Percentiles rank a stretch among this genome's conserved stretches.
Conservation (phyloP, 2,329 filamentous ascomycete species). For the Chaetomiaceae sp. region DNA sequence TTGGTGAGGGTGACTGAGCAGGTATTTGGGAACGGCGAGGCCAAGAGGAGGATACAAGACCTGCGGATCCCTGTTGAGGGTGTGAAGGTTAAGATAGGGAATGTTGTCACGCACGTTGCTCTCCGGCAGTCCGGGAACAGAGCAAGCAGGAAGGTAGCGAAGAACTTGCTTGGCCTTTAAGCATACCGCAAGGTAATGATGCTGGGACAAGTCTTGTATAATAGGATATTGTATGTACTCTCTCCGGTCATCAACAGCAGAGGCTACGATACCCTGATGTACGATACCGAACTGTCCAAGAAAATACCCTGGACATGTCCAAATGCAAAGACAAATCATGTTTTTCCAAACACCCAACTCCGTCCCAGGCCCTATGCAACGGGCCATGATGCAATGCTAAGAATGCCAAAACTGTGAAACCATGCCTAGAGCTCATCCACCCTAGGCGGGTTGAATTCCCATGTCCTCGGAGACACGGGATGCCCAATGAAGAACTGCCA, state of each 20-base stretch:
- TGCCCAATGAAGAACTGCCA: slow-evolving; percentile 51
- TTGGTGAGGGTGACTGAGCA: slow-evolving; percentile 36
- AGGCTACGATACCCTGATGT: neutral
- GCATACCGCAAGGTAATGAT: neutral
- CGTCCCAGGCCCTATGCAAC: neutral
- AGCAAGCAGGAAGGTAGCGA: neutral
- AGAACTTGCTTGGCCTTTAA: slow-evolving; percentile 16
- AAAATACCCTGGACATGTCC: neutral
- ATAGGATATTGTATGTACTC: neutral
- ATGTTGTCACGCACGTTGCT: slow-evolving; percentile 44
- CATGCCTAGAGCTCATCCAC: slow-evolving; percentile 44
- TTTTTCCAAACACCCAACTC: slow-evolving; percentile 6
- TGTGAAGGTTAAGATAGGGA: slow-evolving; percentile 73
- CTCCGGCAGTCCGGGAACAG: slow-evolving; percentile 7
- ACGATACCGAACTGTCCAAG: neutral
- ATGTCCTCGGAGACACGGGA: slow-evolving; percentile 46
- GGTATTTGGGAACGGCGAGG: slow-evolving; percentile 26
- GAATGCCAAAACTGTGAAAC: neutral
- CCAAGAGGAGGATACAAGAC: slow-evolving; percentile 30
- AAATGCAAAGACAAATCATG: neutral
- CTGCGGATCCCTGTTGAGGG: slow-evolving; percentile 53
- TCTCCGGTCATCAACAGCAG: too few relatives aligned
- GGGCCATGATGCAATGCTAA: slow-evolving; percentile 13
- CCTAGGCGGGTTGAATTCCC: slow-evolving; percentile 42
- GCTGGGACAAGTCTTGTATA: neutral